Conservation (phyloP, 2,329 filamentous ascomycete species). For the Coniochaeta sp. region DNA sequence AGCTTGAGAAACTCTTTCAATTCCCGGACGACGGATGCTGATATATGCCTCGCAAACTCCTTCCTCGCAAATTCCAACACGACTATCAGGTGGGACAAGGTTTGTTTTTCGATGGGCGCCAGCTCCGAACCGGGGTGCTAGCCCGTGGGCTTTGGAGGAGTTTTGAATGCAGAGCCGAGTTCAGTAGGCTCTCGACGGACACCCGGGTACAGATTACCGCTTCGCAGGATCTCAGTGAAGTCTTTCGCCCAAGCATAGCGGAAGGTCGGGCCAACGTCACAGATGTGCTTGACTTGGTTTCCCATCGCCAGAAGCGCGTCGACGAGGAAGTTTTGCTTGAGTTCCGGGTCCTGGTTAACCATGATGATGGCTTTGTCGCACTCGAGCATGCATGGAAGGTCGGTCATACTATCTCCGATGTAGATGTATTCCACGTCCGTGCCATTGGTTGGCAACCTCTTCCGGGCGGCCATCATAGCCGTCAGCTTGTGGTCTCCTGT, state of each 20-base stretch:
- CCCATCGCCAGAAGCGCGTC: conserved; percentile 29
- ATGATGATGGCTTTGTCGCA: conserved; percentile 36
- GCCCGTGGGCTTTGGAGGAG: background rate
- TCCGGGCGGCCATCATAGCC: conserved; percentile 24
- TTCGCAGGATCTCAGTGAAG: conserved; percentile 32
- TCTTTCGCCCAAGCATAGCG: conserved; percentile 33
- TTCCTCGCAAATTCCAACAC: too few relatives aligned
- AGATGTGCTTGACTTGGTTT: conserved; percentile 28
- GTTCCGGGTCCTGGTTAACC: conserved; percentile 24
- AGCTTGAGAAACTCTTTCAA: too few relatives aligned
- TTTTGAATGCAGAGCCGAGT: background rate
- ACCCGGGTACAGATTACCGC: background rate
- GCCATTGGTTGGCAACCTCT: conserved; percentile 8
- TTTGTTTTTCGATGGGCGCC: too few relatives aligned
- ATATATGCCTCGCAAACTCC: too few relatives aligned
- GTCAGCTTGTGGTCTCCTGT: conserved; percentile 31
- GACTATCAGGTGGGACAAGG: too few relatives aligned
- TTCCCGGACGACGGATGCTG: too few relatives aligned
- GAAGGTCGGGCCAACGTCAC: conserved; percentile 4
- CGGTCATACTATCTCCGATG: conserved; percentile 51
- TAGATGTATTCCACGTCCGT: conserved; percentile 30
- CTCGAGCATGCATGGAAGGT: conserved; percentile 43
- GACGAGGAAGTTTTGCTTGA: conserved; percentile 18
- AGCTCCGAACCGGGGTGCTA: background rate
- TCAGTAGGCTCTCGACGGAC: background rate